Percentiles rank a stretch among this genome's conserved stretches.
phyloP scores from a whole-genome alignment of 768 basidiomycete genomes.

The Coprinellus aureogranulatus region DNA sequence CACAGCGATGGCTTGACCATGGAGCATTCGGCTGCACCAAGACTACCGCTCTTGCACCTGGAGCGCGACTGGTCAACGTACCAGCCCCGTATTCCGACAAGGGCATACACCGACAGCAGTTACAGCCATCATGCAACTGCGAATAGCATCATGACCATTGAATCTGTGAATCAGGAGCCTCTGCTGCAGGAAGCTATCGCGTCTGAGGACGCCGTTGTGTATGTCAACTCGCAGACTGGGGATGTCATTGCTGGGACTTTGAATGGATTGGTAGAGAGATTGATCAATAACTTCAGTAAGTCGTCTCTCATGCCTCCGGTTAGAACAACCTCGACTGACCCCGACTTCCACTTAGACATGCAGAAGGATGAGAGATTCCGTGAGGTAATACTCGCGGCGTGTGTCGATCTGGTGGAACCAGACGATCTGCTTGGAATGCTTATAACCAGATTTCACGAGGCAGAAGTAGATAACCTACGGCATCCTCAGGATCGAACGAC shows the following conservation, averaged over 20 bases:
- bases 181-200: constrained; percentile 23
- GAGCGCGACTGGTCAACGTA: neutral
- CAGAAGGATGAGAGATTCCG: constrained; percentile 35
- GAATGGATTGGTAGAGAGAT: constrained; percentile 39
- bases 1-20: no score
- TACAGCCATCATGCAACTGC: neutral
- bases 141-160: constrained; percentile 17
- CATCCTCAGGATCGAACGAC: constrained; percentile 27
- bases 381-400: constrained; percentile 41
- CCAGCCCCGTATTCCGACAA: neutral
- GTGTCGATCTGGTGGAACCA: constrained; percentile 40
- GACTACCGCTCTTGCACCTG: neutral
- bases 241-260: constrained; percentile 39
- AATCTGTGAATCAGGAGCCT: constrained; percentile 18
- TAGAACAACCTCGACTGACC: neutral
- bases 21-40: neutral
- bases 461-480: constrained; percentile 17
- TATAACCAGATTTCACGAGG: constrained; percentile 37
- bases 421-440: constrained; percentile 39
- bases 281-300: constrained; percentile 36
- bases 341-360: constrained; percentile 27
- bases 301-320: neutral
- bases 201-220: constrained; percentile 24
- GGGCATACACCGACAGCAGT: neutral
- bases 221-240: constrained; percentile 24